Base-by-base conservation (phyloP, 257 asterid genomes). In the Fraxinus cuspidata region DNA sequence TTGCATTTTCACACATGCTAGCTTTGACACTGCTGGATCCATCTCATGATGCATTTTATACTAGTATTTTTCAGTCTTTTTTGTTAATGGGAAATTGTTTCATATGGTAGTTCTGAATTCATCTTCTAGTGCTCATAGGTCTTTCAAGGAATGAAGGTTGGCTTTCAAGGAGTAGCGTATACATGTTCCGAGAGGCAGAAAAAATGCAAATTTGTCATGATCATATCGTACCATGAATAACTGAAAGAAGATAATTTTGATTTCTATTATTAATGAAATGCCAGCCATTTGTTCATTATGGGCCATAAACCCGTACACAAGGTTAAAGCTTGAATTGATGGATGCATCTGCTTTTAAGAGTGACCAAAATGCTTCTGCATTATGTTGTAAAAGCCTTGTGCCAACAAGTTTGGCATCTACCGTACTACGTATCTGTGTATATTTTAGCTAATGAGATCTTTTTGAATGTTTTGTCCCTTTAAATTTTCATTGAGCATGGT, bases 401-500 rank as follows among this genome's bases (percentile, higher is more conserved):
- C 79, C 51, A 67, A 47, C 72, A 76, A 68, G 65, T 74, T 67
- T 28, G 73, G 67, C 74, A 53, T 58, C 58, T 75, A 76, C 81
- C 44, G 81, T 73, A 66, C 38, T 83, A 58, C 51, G 31, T 67
- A 28, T 85, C 80, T 84, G 89, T 88, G 84, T 11, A 42, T 86
- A 86, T 84, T 81, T 66, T 82, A 79, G 85, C 78, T 69, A 64
- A 71, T 71, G 77, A 71, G 76, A 69, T 83, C 76, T 71, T 75
- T 71, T 86, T 71, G 66, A 69, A 40, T 74, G 75, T 42, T 13
- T 42, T 70, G 72, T 81, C 66, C 65, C 77, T 78, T 83, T 40
- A 64, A 79, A 49, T 77, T 70, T 69, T 79, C 42, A 71, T 81
- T 38, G 42, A 35, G 79, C 65, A 58, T 63, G 40, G 80, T 71